Evolutionary conservation across 176 grass and related monocot genomes (phyloP), one percentile per base, ranked within the genome.

Genomic region (Avena atlantica): DNA sequence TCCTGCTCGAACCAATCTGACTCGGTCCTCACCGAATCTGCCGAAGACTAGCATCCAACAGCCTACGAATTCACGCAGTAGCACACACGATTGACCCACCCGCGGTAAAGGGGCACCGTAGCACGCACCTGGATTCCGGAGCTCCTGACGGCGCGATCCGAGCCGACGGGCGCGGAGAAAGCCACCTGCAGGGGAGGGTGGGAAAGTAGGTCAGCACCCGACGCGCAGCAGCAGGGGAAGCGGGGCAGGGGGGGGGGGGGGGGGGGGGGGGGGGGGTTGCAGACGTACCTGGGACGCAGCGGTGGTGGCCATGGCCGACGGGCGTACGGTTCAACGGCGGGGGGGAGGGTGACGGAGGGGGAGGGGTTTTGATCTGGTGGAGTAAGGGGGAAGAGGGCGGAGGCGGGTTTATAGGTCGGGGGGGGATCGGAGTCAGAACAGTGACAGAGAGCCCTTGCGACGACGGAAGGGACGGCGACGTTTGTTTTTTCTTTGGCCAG

Each of bases 391-490:
- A 5, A 19, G 65, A 12, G 6, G 4, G 25, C 8, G 8, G 70
- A 21, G 27, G 51, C 62, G 82, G 82, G 83, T 91, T 91, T 91
- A 88, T 88, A 91, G 86, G 57, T 14, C 42, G 27, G 4, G 1
- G 8, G 8, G 25, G 15, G 72, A 75, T 75, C 72, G 72, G 48
- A 76, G 73, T 53, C 20, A 6, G 2, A 29, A 6, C 2, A 63
- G 15, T 31, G 84, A 48, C 9, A 48, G 15, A 12, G 85, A 84
- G 78, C 90, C 84, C 82, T 91, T 91, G 90, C 76, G 89, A 62
- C 75, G 82, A 64, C 71, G 90, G 82, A 91, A 91, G 86, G 86
- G 90, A 71, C 90, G 86, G 83, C 81, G 70, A 63, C 75, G n/a
- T 56, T 17, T 6, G 15, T 53, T 14, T 13, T 5, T 16, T 15